Evolutionary conservation across 169 alveolate species (phyloP).

Genomic region (Cryptosporidium parvum): DNA sequence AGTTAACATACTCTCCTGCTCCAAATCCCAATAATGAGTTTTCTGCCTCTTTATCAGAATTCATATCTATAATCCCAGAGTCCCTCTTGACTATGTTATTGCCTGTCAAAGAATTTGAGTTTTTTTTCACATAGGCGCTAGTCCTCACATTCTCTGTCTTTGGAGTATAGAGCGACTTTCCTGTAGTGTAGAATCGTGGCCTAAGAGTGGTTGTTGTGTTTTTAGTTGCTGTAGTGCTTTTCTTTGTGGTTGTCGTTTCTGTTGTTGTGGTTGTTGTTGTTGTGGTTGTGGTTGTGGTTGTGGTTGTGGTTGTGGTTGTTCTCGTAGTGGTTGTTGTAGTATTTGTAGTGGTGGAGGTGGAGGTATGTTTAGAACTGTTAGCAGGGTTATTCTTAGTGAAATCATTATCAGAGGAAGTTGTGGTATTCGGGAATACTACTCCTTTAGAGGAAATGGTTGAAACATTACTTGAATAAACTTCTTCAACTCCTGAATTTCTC

Average conservation of each 20-base stretch:
- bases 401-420: neutral
- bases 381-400: neutral
- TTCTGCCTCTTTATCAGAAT: constrained; percentile 1
- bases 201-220: neutral
- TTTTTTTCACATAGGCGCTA: constrained; percentile 15
- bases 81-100: neutral
- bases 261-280: constrained; percentile 9
- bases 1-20: constrained; percentile 48
- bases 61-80: neutral
- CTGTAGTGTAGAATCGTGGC: neutral
- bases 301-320: constrained; percentile 1
- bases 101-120: neutral
- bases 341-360: neutral
- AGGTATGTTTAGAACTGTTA: neutral
- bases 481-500: neutral
- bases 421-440: neutral
- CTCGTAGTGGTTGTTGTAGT: constrained; percentile 10
- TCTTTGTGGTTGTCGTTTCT: too few species aligned
- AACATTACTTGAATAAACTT: neutral
- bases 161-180: neutral
- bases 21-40: constrained; percentile 70
- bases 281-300: neutral
- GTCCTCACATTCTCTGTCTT: constrained; percentile 53
- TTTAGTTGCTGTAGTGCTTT: neutral
- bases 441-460: neutral